These are phyloP conservation scores for Clitoria ternatea DNA, from an alignment of 306 rosid species.

Conservation along the genomic window DNA sequence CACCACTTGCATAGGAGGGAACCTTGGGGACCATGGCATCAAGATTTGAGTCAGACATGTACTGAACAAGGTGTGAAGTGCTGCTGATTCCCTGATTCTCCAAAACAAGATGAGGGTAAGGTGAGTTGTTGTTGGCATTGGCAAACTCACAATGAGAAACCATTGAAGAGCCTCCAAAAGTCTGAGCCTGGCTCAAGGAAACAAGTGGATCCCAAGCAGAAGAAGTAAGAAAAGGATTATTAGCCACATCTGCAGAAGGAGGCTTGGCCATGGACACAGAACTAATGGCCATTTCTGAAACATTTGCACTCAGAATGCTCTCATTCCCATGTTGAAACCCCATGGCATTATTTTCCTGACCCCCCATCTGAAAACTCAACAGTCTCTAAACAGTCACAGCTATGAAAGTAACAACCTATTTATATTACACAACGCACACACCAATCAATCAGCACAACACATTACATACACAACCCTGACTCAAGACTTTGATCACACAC, in stretches of 20 bases:
- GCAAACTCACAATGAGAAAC: constrained; percentile 58
- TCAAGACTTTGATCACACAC: constrained; percentile 35
- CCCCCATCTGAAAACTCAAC: constrained; percentile 57
- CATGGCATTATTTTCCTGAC: constrained; percentile 60
- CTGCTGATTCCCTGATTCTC: constrained; percentile 63
- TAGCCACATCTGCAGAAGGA: constrained; percentile 56
- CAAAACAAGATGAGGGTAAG: constrained; percentile 47
- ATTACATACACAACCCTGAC: constrained; percentile 37
- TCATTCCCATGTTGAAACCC: constrained; percentile 63
- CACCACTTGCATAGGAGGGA: constrained; percentile 67
- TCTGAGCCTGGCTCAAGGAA: constrained; percentile 66
- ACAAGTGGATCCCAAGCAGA: constrained; percentile 92
- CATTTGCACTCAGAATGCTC: constrained; percentile 47
- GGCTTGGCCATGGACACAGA: constrained; percentile 53
- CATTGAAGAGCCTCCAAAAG: constrained; percentile 69
- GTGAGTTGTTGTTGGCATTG: constrained; percentile 42
- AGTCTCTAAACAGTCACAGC: constrained; percentile 25
- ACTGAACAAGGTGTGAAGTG: constrained; percentile 67
- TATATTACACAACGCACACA: not conserved
- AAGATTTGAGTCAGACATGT: constrained; percentile 66
- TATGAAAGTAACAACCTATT: constrained; percentile 21
- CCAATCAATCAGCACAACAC: constrained; percentile 23
- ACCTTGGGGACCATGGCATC: constrained; percentile 62
- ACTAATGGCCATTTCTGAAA: constrained; percentile 56
- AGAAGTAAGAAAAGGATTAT: constrained; percentile 63